Evolutionary conservation across 352 stramenopile genomes (phyloP).

Genomic region (Blastocystis sp.): DNA sequence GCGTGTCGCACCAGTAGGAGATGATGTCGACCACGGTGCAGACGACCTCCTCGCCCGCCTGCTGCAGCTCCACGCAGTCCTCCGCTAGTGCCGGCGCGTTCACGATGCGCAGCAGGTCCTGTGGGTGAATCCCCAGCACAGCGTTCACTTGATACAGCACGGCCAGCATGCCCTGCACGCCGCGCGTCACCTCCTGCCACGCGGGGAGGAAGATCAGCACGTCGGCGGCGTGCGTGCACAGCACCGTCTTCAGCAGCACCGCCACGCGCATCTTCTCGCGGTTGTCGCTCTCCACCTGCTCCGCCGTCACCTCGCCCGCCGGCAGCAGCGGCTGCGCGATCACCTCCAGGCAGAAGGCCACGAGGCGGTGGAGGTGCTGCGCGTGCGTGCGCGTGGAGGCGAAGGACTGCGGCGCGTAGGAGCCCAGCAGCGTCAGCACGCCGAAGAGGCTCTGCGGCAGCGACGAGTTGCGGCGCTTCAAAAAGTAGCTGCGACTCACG

Average conservation of each 20-base stretch:
- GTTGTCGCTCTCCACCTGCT: neutral
- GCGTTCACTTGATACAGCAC: neutral
- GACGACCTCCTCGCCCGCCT: conserved; percentile 17
- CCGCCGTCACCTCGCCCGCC: neutral
- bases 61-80: conserved; percentile 27
- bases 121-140: neutral
- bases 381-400: conserved; percentile 10
- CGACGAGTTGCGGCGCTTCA: conserved; percentile 13
- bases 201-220: conserved; percentile 24
- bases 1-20: conserved; percentile 28
- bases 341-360: neutral
- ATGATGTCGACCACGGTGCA: neutral
- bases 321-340: neutral
- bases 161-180: neutral
- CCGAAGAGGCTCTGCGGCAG: conserved; percentile 35
- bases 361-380: conserved; percentile 36
- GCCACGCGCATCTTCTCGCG: conserved; percentile 40
- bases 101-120: conserved; percentile 39
- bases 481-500: conserved; percentile 21
- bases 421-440: conserved; percentile 28
- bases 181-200: neutral
- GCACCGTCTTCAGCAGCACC: conserved; percentile 45
- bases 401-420: conserved; percentile 35
- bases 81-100: neutral
- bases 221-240: conserved; percentile 12